Evolutionary conservation across 179 eudicot genomes (phyloP), one percentile per base, ranked within the genome.

Genomic region (Beta corolliflora): DNA sequence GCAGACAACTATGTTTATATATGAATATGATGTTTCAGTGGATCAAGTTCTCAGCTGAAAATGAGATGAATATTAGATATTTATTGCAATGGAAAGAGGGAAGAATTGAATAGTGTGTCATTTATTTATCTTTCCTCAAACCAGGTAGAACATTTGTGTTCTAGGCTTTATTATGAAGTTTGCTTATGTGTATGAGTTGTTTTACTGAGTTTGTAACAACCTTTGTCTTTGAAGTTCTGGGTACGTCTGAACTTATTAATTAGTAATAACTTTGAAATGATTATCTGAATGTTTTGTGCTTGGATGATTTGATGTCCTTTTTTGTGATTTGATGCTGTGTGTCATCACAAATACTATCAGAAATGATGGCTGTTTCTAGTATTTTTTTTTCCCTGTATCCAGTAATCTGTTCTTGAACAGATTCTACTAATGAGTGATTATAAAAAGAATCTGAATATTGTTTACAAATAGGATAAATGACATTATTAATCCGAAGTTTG

Each of bases 1-100:
- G 87, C 78, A 79, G 84, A 85, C 87, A 85, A 69, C 23, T 75
- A 41, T 63, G 48, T 85, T 71, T 54, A 52, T 29, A 56, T 74
- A 80, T 78, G 82, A 81, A 81, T 78, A 75, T 68, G 55, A 63
- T 78, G 80, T 82, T 78, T 85, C 68, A 78, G 52, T 48, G 58
- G 55, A 31, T 31, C 63, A 71, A 63, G 25, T 77, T 77, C 25
- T 74, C 11, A 78, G 61, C 65, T 73, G 68, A 71, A 64, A 71
- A 36, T 73, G 78, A 21, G 56, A 41, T 71, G 69, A 14, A 71
- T 31, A 76, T 69, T 64, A 19, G 36, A 23, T 69, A 46, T 53
- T 23, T 66, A 64, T 65, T 52, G n/a, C 41, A 36, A 25, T 3
- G 9, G 19, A 53, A 54, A n/a, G 46, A 21, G 21, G 29, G n/a